A percentile compares a stretch with the other conserved stretches of the same genome.
These are phyloP conservation scores for Kazachstania sp. DNA, from an alignment of 1,139 yeast genomes.

Conservation along the genomic window DNA sequence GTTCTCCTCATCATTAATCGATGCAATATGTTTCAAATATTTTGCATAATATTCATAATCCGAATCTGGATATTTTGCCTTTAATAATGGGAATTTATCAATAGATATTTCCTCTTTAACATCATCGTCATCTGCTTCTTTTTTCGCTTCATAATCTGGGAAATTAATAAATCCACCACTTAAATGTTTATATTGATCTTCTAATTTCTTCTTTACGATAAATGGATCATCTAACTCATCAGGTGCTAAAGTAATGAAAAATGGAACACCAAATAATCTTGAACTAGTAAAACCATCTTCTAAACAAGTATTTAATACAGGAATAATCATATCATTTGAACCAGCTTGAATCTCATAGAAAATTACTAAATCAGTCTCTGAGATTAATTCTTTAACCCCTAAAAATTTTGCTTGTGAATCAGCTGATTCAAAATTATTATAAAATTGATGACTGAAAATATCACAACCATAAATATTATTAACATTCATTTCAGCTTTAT, in stretches of 20 bases:
- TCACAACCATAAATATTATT: constrained; percentile 55
- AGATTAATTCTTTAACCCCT: constrained; percentile 63
- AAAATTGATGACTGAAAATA: constrained; percentile 60
- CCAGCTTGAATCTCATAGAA: constrained; percentile 54
- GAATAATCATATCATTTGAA: constrained; percentile 47
- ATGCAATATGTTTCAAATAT: constrained; percentile 12
- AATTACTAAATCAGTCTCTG: constrained; percentile 53
- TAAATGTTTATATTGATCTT: constrained; percentile 36
- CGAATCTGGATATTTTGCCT: constrained; percentile 13
- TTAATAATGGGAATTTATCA: constrained; percentile 19
- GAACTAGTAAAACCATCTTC: constrained; percentile 35
- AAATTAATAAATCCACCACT: constrained; percentile 31
- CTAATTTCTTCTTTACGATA: constrained; percentile 47
- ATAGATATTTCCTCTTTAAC: background rate
- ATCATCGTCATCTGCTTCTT: background rate
- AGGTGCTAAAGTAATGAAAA: constrained; percentile 51
- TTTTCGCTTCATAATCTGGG: constrained; percentile 12
- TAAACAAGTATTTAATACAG: constrained; percentile 52
- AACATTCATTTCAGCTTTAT: constrained; percentile 40
- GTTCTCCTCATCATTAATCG: background rate
- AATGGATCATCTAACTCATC: constrained; percentile 47
- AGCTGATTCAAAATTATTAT: constrained; percentile 57
- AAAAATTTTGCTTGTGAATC: constrained; percentile 49
- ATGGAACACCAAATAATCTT: constrained; percentile 60
- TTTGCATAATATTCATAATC: constrained; percentile 11